phyloP scores from a whole-genome alignment of 495 filamentous ascomycete species.

The Hyaloscypha finlandica region DNA sequence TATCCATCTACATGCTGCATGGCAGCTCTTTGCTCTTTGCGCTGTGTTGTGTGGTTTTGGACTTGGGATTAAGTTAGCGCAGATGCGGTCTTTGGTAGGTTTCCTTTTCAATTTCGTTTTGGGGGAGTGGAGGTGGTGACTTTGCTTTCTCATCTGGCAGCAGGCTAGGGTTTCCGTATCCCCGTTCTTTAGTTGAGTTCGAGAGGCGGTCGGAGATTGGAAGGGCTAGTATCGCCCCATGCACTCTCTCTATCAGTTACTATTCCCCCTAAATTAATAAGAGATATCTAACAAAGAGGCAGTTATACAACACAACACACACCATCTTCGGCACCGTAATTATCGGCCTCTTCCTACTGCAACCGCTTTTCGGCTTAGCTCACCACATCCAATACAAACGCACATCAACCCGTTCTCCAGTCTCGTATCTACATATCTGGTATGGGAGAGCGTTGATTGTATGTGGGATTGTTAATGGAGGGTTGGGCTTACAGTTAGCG shows the following conservation, averaged over 20 bases:
- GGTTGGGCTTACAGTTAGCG: slow-evolving; percentile 61
- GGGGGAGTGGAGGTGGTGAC: not conserved
- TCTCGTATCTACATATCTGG: slow-evolving; percentile 70
- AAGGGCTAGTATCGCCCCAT: not conserved
- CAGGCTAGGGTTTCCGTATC: not conserved
- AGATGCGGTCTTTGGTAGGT: slow-evolving; percentile 35
- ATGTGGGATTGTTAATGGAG: slow-evolving; percentile 72
- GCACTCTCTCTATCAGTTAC: not conserved
- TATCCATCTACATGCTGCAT: slow-evolving; percentile 54
- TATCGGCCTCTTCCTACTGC: slow-evolving; percentile 56
- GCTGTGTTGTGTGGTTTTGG: slow-evolving; percentile 62
- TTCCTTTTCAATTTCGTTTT: not conserved
- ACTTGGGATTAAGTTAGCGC: slow-evolving; percentile 55
- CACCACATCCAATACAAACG: slow-evolving; percentile 63
- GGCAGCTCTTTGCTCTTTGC: slow-evolving; percentile 59
- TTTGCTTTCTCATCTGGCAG: not conserved
- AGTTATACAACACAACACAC: slow-evolving; percentile 38
- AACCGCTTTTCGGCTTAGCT: slow-evolving; percentile 62
- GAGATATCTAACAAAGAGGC: not conserved
- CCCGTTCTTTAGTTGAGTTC: not conserved
- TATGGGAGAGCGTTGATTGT: slow-evolving; percentile 62
- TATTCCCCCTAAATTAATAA: not conserved
- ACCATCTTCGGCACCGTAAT: slow-evolving; percentile 46
- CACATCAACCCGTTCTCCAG: slow-evolving; percentile 47
- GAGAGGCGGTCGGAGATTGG: not conserved